These are phyloP conservation scores for Saccharomycopsis sp. DNA, from an alignment of 805 yeast species.

Conservation along the genomic window DNA sequence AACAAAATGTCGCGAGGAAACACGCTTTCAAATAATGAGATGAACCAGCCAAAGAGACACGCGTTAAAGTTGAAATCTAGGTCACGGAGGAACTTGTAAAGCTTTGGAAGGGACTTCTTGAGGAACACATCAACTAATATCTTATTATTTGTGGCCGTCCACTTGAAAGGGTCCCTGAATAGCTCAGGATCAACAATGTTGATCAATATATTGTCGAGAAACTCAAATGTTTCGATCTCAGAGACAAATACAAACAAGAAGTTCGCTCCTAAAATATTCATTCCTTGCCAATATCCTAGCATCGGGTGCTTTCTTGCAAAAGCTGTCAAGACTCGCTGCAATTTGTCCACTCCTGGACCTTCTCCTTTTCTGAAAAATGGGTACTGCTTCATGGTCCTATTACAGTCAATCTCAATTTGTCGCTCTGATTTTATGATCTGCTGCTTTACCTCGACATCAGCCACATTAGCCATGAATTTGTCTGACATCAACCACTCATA, in stretches of 20 bases:
- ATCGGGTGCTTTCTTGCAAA: constrained; percentile 38
- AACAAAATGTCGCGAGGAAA: constrained; percentile 44
- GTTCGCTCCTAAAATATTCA: constrained; percentile 51
- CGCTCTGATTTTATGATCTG: too few relatives aligned
- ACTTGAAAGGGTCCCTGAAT: constrained; percentile 30
- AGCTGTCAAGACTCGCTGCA: constrained; percentile 41
- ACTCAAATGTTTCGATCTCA: constrained; percentile 48
- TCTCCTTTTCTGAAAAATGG: constrained; percentile 40
- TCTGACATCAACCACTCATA: constrained; percentile 33
- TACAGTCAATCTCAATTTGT: constrained; percentile 46
- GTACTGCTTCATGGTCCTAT: constrained; percentile 47
- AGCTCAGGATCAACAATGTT: constrained; percentile 38
- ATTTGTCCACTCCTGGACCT: constrained; percentile 44
- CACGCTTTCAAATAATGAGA: constrained; percentile 43
- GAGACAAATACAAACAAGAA: constrained; percentile 35
- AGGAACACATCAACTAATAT: constrained; percentile 30
- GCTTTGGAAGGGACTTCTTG: constrained; percentile 31
- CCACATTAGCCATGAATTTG: too few relatives aligned
- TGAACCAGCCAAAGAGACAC: constrained; percentile 49
- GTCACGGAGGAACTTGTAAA: constrained; percentile 29
- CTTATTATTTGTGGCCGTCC: constrained; percentile 34
- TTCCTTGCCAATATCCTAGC: constrained; percentile 52
- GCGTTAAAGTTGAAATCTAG: constrained; percentile 39
- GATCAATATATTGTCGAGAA: constrained; percentile 39
- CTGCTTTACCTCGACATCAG: too few relatives aligned